A percentile compares a stretch with the other conserved stretches of the same genome.
These are phyloP conservation scores for Actinidia arguta DNA, from an alignment of 179 eudicot species.

Conservation along the genomic window DNA sequence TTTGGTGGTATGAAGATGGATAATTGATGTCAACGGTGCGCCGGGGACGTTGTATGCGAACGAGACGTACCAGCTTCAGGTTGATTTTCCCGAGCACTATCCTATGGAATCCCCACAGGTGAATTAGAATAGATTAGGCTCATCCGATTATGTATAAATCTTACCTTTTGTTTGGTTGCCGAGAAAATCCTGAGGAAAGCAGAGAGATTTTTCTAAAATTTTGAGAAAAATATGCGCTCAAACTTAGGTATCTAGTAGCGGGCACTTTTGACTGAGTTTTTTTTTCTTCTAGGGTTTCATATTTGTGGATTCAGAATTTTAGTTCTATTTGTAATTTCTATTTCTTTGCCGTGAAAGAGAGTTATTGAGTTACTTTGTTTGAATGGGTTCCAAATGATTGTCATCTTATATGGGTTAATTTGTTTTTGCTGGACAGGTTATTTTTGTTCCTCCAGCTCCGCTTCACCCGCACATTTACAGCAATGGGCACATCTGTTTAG, in stretches of 20 bases:
- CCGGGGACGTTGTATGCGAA: slow-evolving; percentile 83
- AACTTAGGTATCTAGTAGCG: neutral
- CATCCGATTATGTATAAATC: neutral
- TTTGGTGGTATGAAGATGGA: slow-evolving; percentile 62
- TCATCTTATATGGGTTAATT: slow-evolving; percentile 10
- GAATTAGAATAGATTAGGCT: neutral
- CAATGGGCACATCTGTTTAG: slow-evolving; percentile 95
- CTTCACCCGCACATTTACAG: slow-evolving; percentile 90
- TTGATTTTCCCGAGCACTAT: slow-evolving; percentile 98
- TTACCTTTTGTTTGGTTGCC: slow-evolving; percentile 3
- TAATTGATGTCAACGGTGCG: slow-evolving; percentile 92
- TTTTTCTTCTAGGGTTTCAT: neutral
- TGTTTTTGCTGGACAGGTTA: slow-evolving; percentile 55
- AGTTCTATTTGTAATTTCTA: neutral
- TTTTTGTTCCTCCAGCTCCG: slow-evolving; percentile 83
- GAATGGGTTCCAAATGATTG: neutral
- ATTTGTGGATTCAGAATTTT: neutral
- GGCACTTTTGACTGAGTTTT: too few species aligned
- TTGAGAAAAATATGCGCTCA: neutral
- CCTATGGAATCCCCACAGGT: slow-evolving; percentile 99
- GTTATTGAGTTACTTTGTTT: neutral
- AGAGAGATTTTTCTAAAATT: too few species aligned
- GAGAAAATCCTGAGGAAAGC: too few species aligned
- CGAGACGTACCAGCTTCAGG: slow-evolving; percentile 89
- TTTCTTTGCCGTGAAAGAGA: too few species aligned